Percentiles rank a stretch among this genome's conserved stretches.
Conservation (phyloP, 169 alveolate genomes). For the Theileria parva region DNA sequence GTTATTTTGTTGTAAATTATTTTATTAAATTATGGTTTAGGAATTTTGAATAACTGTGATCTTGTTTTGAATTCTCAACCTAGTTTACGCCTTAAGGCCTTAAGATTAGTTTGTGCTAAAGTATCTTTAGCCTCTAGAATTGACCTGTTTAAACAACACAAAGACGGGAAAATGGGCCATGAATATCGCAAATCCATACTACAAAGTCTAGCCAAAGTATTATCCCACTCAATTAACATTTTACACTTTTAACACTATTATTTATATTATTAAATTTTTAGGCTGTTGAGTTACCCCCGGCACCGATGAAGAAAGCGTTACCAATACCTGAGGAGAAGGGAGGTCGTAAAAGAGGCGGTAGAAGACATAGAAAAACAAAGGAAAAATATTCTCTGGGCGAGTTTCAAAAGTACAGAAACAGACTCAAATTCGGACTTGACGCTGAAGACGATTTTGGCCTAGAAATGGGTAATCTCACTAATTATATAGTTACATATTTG, state of each 20-base stretch:
- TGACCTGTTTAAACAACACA: conserved; percentile 74
- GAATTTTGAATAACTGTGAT: conserved; percentile 76
- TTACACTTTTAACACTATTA: conserved; percentile 37
- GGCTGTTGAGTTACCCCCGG: conserved; percentile 83
- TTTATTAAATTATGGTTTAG: conserved; percentile 33
- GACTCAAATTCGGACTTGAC: conserved; percentile 83
- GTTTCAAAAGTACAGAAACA: conserved; percentile 78
- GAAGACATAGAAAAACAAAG: conserved; percentile 79
- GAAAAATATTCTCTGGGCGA: conserved; percentile 83
- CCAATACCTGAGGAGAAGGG: conserved; percentile 85
- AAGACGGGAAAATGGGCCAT: conserved; percentile 69
- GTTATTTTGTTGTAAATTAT: neutral
- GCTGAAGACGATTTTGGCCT: conserved; percentile 82
- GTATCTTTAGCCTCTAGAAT: conserved; percentile 83
- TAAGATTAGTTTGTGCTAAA: conserved; percentile 80
- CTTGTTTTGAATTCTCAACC: conserved; percentile 76
- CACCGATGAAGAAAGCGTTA: conserved; percentile 81
- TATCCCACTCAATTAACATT: conserved; percentile 23
- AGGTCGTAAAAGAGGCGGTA: conserved; percentile 84
- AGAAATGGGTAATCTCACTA: conserved; percentile 40
- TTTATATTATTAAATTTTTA: conserved; percentile 15
- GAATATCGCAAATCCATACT: conserved; percentile 65
- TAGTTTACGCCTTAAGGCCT: conserved; percentile 72
- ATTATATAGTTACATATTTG: neutral
- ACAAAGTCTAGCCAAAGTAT: conserved; percentile 66